Percentiles rank a stretch among this genome's conserved stretches.
phyloP scores from a whole-genome alignment of 78 protist species.

The Dictyostelium intermedium region DNA sequence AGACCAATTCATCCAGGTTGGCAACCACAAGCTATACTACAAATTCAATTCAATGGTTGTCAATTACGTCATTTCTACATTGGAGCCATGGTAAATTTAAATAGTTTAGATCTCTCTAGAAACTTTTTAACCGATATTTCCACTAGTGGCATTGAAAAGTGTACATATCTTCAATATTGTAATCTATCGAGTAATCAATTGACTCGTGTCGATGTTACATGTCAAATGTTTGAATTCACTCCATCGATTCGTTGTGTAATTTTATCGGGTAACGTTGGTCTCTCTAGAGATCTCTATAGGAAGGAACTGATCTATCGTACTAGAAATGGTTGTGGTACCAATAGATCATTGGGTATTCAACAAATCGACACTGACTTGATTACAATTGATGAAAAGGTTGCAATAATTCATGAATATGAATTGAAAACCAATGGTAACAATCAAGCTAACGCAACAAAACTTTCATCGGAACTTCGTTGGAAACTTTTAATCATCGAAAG shows the following conservation, averaged over 20 bases:
- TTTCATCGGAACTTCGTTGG: slow-evolving; percentile 6
- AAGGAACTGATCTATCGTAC: slow-evolving; percentile 41
- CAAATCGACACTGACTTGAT: slow-evolving; percentile 32
- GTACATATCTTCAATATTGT: neutral
- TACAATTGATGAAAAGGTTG: slow-evolving; percentile 28
- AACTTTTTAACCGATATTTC: slow-evolving; percentile 8
- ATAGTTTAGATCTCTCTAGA: slow-evolving; percentile 6
- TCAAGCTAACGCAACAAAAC: neutral
- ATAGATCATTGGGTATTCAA: slow-evolving; percentile 62
- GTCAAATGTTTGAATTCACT: slow-evolving; percentile 29
- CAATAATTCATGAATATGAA: slow-evolving; percentile 6
- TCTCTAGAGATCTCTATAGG: neutral
- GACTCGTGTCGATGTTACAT: neutral
- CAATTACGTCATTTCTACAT: slow-evolving; percentile 37
- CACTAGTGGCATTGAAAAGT: slow-evolving; percentile 24
- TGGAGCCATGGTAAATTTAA: slow-evolving; percentile 9
- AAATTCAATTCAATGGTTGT: neutral
- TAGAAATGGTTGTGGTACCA: slow-evolving; percentile 64
- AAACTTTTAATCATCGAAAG: slow-evolving; percentile 59
- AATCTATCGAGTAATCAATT: slow-evolving; percentile 14
- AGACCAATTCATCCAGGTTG: slow-evolving; percentile 51
- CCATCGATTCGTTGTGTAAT: slow-evolving; percentile 50
- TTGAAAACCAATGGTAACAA: neutral
- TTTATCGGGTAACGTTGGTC: neutral
- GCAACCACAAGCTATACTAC: slow-evolving; percentile 33